A percentile compares a stretch with the other conserved stretches of the same genome.
Evolutionary conservation across 768 basidiomycete species (phyloP).

Genomic region (Suillus americanus): DNA sequence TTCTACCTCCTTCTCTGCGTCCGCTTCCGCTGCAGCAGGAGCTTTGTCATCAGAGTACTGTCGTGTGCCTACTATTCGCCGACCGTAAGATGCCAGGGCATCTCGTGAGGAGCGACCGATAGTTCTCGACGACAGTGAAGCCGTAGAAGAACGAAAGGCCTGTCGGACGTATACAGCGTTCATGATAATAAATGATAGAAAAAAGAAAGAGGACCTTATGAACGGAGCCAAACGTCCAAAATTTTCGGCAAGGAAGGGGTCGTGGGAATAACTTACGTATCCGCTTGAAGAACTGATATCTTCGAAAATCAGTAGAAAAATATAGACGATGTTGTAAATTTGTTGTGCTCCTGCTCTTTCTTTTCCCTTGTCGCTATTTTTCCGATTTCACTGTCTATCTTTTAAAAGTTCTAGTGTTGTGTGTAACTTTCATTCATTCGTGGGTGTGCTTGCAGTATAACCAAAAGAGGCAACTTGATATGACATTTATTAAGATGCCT

Average conservation of each 20-base stretch:
- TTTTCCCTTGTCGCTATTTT: not conserved
- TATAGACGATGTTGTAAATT: not conserved
- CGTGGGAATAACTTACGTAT: conserved; percentile 22
- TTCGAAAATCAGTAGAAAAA: not conserved
- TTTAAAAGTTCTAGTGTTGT: conserved; percentile 2
- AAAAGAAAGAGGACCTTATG: not conserved
- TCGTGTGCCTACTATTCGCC: conserved; percentile 35
- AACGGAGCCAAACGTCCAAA: conserved; percentile 8
- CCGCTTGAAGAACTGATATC: not conserved
- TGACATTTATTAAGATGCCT: conserved; percentile 7
- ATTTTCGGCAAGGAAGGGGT: conserved; percentile 9
- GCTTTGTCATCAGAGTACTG: conserved; percentile 60
- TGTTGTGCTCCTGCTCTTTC: not conserved
- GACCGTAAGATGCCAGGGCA: conserved; percentile 24
- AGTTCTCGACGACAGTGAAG: conserved; percentile 51
- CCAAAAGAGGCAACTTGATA: conserved; percentile 10
- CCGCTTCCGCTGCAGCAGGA: conserved; percentile 28
- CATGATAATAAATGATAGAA: conserved; percentile 36
- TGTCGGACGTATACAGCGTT: conserved; percentile 50
- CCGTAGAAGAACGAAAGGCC: conserved; percentile 58
- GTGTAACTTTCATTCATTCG: conserved; percentile 2
- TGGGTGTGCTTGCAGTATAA: not conserved
- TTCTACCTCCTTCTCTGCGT: conserved; percentile 26
- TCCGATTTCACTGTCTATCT: conserved; percentile 6
- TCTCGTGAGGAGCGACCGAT: conserved; percentile 39